A percentile compares a stretch with the other conserved stretches of the same genome.
These are phyloP conservation scores for Podaxis sp. DNA, from an alignment of 768 basidiomycete genomes.

Conservation along the genomic window DNA sequence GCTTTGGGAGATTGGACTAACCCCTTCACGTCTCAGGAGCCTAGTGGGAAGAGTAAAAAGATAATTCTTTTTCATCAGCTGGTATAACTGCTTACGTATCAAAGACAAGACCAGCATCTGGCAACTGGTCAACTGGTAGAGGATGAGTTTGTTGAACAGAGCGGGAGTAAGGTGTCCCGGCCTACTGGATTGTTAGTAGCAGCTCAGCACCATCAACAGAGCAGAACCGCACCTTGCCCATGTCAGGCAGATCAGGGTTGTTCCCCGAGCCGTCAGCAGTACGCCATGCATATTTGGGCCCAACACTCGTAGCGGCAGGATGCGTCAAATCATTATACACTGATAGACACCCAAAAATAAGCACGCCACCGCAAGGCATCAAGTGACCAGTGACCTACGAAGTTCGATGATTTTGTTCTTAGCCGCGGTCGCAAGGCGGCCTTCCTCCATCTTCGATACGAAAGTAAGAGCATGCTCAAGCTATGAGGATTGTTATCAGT, in stretches of 20 bases:
- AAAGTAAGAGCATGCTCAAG: conserved; percentile 71
- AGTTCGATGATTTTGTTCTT: conserved; percentile 54
- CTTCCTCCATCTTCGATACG: conserved; percentile 57
- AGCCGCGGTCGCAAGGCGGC: conserved; percentile 33
- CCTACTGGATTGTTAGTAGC: conserved; percentile 28
- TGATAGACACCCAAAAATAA: conserved; percentile 24
- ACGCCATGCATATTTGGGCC: conserved; percentile 64
- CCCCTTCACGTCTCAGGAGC: conserved; percentile 70
- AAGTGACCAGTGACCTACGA: conserved; percentile 39
- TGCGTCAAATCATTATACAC: conserved; percentile 84
- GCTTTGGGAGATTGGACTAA: conserved; percentile 26
- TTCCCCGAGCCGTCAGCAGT: conserved; percentile 78
- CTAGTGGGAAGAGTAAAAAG: conserved; percentile 21
- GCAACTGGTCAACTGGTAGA: conserved; percentile 65
- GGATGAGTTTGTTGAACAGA: conserved; percentile 74
- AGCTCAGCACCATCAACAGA: neutral
- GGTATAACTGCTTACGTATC: conserved; percentile 51
- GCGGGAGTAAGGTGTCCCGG: conserved; percentile 77
- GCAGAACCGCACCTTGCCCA: conserved; percentile 56
- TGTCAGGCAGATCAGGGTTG: conserved; percentile 63
- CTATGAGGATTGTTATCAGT: conserved; percentile 31
- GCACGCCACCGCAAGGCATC: neutral
- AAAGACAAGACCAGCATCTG: conserved; percentile 79
- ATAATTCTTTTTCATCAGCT: neutral
- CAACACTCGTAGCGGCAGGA: conserved; percentile 70